Base-by-base conservation (phyloP, 306 rosid genomes). In the Dryas alaskensis region DNA sequence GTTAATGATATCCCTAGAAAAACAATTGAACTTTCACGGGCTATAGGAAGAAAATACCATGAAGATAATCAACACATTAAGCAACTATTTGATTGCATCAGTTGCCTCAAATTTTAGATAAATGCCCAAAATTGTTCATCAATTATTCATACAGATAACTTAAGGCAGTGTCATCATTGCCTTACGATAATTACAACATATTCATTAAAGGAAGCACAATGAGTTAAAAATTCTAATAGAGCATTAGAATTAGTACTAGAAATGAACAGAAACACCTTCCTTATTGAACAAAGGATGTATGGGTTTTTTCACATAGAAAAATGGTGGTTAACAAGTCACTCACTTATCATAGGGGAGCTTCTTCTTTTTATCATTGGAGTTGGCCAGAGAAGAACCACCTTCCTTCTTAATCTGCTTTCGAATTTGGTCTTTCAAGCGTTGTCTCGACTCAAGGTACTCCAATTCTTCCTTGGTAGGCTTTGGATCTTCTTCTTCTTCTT, bases 341-440 rank as follows among this genome's bases (percentile, higher is more conserved):
- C 80, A 93, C 98, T 89, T 87, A 74, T 93, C 93, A 58, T 79
- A 75, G 6, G 90, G 93, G 76, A 82, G 86, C 76, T 81, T 84
- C 73, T 82, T 84, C 83, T 71, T 86, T 74, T 72, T 82, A 43
- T 75, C 81, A 65, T 65, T 77, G 5, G 85, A 80, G 37, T 83
- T 76, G 39, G 79, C 68, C 69, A 8, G 81, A 65, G 86, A 74
- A 72, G 81, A 57, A 73, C 81, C 75, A 2, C 58, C 84, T 63
- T 87, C 92, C 81, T 72, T 85, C 82, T 86, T 86, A 81, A 81
- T 65, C 80, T 87, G 75, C 81, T 73, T 87, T 78, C 92, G 84
- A 17, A 86, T 64, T 19, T 68, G 76, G 47, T 93, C 97, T 85
- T 93, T 93, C 83, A 87, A 76, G 19, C 80, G 78, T 79, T 91